Base-by-base conservation (phyloP, 2,329 filamentous ascomycete species). In the Fusarium redolens region DNA sequence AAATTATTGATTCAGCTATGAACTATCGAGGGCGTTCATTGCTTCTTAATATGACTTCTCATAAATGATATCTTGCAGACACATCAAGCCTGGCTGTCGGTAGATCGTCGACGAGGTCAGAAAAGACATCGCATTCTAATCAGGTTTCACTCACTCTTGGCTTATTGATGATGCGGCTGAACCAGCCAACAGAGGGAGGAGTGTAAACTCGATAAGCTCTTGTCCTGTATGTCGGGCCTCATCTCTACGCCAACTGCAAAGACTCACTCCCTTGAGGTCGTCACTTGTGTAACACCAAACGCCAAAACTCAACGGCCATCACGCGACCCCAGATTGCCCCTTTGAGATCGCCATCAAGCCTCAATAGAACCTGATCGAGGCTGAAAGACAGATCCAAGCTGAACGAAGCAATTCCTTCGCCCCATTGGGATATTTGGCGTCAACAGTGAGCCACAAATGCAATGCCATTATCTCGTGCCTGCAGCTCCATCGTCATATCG, bases 401-500 rank as follows among this genome's bases (percentile, higher is more conserved):
- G 20, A n/a, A 73, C 33, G 22, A 31, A 57, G 48, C 33, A 60
- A 44, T 50, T 12, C 14, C 45, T 30, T 45, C 25, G 35, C 44
- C 28, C 22, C 35, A 41, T 59, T 59, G 22, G 51, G 51, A 66
- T 56, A 38, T 41, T 45, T 22, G 51, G 65, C 45, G n/a, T 54
- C 33, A 25, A 64, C 22, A 43, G 25, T 52, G 44, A 50, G n/a
- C 17, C 40, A 64, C 13, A 18, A 33, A 45, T 47, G 50, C 30
- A 47, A 60, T 51, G 43, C 31, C 37, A 44, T 37, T 50, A 57
- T 54, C 63, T 48, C 50, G 30, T 57, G 41, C 50, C 57, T 63
- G 65, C 28, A 69, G 40, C 43, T 70, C 33, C 28, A 59, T 61
- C 63, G 7, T 48, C 56, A 67, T 68, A 38, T 63, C 35, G 30